Conservation (phyloP, 2,329 filamentous ascomycete species). For the Scedosporium dehoogii region DNA sequence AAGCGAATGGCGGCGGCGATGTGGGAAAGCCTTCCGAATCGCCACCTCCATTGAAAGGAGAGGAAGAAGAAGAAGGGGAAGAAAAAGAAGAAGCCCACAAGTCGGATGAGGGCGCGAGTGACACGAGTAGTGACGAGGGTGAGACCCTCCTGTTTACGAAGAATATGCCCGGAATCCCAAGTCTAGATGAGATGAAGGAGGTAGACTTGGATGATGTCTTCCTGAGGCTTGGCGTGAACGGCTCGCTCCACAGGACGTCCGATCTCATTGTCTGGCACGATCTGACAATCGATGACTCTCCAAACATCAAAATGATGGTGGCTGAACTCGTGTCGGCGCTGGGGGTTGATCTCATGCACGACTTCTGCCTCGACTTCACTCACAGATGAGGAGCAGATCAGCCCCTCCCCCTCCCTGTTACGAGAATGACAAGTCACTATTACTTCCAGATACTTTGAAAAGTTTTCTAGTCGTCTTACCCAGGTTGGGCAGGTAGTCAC, state of each 20-base stretch:
- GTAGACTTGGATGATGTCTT: constrained; percentile 51
- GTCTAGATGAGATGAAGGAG: constrained; percentile 38
- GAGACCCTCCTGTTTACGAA: constrained; percentile 41
- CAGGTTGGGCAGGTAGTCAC: neutral
- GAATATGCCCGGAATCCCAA: constrained; percentile 57
- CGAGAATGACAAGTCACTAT: neutral
- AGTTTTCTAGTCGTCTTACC: neutral
- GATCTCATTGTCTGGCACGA: constrained; percentile 52
- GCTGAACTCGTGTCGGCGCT: constrained; percentile 59
- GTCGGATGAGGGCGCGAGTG: neutral
- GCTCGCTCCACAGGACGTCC: constrained; percentile 30
- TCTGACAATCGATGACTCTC: constrained; percentile 36
- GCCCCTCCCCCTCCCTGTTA: neutral
- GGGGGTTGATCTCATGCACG: constrained; percentile 46
- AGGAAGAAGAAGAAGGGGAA: constrained; percentile 14
- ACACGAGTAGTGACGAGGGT: constrained; percentile 7
- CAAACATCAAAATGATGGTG: constrained; percentile 49
- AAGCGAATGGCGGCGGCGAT: neutral
- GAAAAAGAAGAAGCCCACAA: constrained; percentile 7
- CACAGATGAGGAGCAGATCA: neutral
- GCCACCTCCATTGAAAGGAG: constrained; percentile 6
- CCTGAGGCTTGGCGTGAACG: constrained; percentile 34
- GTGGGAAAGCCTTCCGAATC: constrained; percentile 20
- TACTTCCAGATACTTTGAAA: neutral
- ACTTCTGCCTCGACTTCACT: constrained; percentile 49